phyloP scores from a whole-genome alignment of 202 grass and related monocot species.

The Eragrostis tef region DNA sequence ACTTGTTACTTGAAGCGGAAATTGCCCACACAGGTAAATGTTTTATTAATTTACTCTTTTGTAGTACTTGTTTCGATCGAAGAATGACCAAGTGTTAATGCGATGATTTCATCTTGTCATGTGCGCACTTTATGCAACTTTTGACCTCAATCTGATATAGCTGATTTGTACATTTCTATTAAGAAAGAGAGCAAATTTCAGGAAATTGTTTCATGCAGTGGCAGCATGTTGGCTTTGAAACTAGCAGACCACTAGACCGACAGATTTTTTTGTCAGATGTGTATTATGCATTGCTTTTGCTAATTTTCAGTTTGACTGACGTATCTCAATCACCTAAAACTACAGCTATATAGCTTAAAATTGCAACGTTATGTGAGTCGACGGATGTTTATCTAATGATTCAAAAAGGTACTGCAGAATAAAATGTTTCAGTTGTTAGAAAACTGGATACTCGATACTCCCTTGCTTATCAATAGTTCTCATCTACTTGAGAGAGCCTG shows the following conservation, averaged over 20 bases:
- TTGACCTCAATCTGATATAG: conserved; percentile 11
- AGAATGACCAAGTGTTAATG: conserved; percentile 18
- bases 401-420: not conserved
- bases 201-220: not conserved
- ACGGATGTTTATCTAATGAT: not conserved
- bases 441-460: not conserved
- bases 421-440: not conserved
- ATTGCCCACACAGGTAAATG: conserved; percentile 69
- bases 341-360: no score
- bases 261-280: not conserved
- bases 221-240: conserved; percentile 18
- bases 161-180: conserved; percentile 12
- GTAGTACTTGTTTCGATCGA: conserved; percentile 1
- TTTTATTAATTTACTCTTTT: conserved; percentile 8
- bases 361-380: no score
- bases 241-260: conserved; percentile 23
- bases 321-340: not conserved
- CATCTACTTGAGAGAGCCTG: not conserved
- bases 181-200: conserved; percentile 26
- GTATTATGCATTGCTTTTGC: not conserved
- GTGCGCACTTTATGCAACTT: not conserved
- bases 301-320: not conserved
- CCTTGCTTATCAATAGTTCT: conserved; percentile 2
- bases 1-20: conserved; percentile 95
- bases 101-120: not conserved